Conservation (phyloP, 352 stramenopile genomes). For the Globisporangium canariense region DNA sequence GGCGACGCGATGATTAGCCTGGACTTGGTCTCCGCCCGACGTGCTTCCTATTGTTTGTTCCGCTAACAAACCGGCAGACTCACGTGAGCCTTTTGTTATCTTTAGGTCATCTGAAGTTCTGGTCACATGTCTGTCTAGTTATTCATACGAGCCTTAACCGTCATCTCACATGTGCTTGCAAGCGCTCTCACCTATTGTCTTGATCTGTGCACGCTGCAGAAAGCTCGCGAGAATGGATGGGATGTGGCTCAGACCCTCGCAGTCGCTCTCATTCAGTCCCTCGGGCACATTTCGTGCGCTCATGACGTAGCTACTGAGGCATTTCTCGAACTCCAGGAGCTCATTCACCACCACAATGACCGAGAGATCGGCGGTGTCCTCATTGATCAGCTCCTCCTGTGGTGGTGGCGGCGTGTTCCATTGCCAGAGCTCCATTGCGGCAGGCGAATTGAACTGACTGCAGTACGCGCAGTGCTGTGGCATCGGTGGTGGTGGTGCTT, state of each 20-base stretch:
- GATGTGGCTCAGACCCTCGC: constrained; percentile 1
- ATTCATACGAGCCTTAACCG: too few relatives aligned
- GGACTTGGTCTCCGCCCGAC: too few relatives aligned
- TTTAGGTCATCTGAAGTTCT: too few relatives aligned
- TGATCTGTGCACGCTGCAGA: background rate
- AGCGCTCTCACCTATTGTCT: background rate
- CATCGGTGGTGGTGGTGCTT: background rate
- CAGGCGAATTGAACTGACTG: constrained; percentile 7
- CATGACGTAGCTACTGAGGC: constrained; percentile 3
- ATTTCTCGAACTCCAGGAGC: background rate
- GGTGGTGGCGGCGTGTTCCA: background rate
- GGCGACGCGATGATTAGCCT: too few relatives aligned
- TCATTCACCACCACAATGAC: background rate
- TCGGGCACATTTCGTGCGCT: constrained; percentile 1
- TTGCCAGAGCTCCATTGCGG: constrained; percentile 2
- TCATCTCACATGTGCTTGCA: background rate
- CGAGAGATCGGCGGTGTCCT: background rate
- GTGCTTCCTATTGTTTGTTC: too few relatives aligned
- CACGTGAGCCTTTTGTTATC: too few relatives aligned
- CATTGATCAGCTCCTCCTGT: background rate
- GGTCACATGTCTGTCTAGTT: too few relatives aligned
- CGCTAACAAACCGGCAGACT: too few relatives aligned
- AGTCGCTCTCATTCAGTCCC: background rate
- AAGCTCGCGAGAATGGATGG: constrained; percentile 9
- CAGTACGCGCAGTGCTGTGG: constrained; percentile 2